These are phyloP conservation scores for Pseudonitzschia pungens DNA, from an alignment of 108 stramenopile species.

Conservation along the genomic window DNA sequence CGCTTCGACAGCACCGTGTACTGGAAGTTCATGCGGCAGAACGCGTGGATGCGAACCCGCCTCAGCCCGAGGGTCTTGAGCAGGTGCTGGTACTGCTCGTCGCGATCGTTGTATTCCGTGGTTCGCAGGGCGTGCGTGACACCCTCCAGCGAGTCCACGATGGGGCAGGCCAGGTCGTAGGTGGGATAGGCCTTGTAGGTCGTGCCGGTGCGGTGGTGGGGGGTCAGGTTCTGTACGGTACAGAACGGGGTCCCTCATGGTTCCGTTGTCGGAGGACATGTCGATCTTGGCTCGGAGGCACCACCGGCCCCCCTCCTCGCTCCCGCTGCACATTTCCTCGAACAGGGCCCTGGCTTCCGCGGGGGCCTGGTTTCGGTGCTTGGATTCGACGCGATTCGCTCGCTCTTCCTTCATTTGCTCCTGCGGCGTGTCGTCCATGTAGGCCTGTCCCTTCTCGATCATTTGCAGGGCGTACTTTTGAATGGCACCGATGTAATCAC, in stretches of 20 bases:
- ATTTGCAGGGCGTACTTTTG: conserved; percentile 79
- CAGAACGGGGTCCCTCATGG: conserved; percentile 97
- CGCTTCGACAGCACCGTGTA: conserved; percentile 96
- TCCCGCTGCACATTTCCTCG: conserved; percentile 81
- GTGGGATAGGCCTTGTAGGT: conserved; percentile 99
- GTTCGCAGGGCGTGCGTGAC: conserved; percentile 98
- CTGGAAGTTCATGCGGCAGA: conserved; percentile 96
- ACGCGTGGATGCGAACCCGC: conserved; percentile 91
- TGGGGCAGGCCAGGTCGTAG: conserved; percentile 99
- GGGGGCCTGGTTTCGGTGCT: conserved; percentile 73
- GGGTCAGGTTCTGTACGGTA: conserved; percentile 91
- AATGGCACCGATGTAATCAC: conserved; percentile 93
- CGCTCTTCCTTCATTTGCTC: conserved; percentile 91
- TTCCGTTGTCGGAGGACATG: conserved; percentile 94
- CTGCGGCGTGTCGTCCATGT: conserved; percentile 99
- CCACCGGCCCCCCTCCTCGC: conserved; percentile 79
- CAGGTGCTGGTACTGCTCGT: conserved; percentile 96
- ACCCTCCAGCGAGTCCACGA: conserved; percentile 98
- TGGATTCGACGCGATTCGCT: conserved; percentile 72
- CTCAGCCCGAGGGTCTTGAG: conserved; percentile 82
- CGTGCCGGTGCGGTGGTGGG: conserved; percentile 96
- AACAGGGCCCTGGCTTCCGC: conserved; percentile 85
- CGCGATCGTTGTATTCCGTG: conserved; percentile 98
- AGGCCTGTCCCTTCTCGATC: conserved; percentile 92
- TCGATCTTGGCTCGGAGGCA: conserved; percentile 99